Percentiles rank a stretch among this genome's conserved stretches.
These are phyloP conservation scores for Aspergillus vadensis DNA, from an alignment of 2,329 filamentous ascomycete genomes.

Conservation along the genomic window DNA sequence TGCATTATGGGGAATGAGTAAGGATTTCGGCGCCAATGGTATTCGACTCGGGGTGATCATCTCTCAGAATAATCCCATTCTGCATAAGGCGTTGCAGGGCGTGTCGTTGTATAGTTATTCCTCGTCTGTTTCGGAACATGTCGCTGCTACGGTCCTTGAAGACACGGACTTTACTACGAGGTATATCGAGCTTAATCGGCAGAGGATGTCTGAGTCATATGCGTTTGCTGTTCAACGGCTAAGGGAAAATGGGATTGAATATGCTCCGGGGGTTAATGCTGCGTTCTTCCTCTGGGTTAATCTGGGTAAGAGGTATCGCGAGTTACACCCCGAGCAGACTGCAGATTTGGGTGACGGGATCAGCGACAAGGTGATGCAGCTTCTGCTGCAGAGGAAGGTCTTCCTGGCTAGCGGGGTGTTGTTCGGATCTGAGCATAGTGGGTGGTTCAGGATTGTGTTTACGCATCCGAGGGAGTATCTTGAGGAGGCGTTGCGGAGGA, in stretches of 20 bases:
- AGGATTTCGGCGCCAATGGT: constrained; percentile 61
- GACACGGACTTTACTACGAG: constrained; percentile 47
- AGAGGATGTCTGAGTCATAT: constrained; percentile 45
- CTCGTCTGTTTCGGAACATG: constrained; percentile 46
- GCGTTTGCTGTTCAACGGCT: constrained; percentile 43
- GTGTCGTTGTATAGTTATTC: constrained; percentile 52
- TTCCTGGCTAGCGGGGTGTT: constrained; percentile 38
- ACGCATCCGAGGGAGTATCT: not conserved
- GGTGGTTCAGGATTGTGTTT: constrained; percentile 49
- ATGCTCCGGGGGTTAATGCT: constrained; percentile 54
- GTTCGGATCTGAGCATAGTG: constrained; percentile 43
- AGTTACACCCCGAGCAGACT: constrained; percentile 20
- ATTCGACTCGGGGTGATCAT: constrained; percentile 52
- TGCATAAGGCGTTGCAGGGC: constrained; percentile 44
- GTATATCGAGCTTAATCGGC: constrained; percentile 50
- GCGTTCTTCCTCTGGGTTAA: constrained; percentile 61
- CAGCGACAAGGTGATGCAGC: constrained; percentile 35
- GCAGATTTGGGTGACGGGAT: constrained; percentile 16
- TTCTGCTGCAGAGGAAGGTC: constrained; percentile 40
- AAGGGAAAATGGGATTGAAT: constrained; percentile 47
- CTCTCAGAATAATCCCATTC: constrained; percentile 47
- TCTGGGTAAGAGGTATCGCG: constrained; percentile 40
- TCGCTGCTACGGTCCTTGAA: constrained; percentile 46
- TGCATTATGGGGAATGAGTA: constrained; percentile 50
- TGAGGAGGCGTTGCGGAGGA: not conserved